phyloP scores from a whole-genome alignment of 805 yeast species.

The Candida qinlingensis region DNA sequence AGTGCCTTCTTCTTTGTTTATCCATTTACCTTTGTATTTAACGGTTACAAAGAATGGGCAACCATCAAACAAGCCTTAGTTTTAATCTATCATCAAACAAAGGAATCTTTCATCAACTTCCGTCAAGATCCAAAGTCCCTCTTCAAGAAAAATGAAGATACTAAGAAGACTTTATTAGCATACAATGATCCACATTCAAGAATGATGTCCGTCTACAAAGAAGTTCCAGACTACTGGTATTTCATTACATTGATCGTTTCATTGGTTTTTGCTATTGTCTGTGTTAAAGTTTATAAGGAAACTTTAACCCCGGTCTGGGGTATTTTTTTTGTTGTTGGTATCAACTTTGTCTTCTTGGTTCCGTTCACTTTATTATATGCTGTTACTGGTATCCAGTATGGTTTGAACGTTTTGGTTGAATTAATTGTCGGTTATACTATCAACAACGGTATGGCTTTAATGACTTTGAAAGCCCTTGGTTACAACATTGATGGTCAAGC shows the following conservation, averaged over 20 bases:
- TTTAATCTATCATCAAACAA: neutral
- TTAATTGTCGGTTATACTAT: constrained; percentile 51
- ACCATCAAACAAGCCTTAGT: constrained; percentile 17
- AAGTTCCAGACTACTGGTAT: constrained; percentile 52
- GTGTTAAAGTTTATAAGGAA: constrained; percentile 39
- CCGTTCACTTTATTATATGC: constrained; percentile 46
- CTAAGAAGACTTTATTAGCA: neutral
- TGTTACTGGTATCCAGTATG: constrained; percentile 42
- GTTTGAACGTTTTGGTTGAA: constrained; percentile 49
- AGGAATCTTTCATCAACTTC: neutral
- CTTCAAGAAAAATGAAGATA: neutral
- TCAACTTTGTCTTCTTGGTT: constrained; percentile 45
- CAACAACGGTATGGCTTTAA: constrained; percentile 49
- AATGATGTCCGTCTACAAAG: constrained; percentile 52
- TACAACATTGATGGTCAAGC: constrained; percentile 63
- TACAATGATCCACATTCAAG: constrained; percentile 41
- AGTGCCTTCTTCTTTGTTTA: constrained; percentile 43
- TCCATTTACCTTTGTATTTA: constrained; percentile 44
- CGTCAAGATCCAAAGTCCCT: neutral
- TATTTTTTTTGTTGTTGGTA: constrained; percentile 45
- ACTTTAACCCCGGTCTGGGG: constrained; percentile 57
- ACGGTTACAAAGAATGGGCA: constrained; percentile 34
- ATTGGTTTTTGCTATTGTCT: constrained; percentile 38
- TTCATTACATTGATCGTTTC: constrained; percentile 36
- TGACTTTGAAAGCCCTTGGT: constrained; percentile 47